These are phyloP conservation scores for Pseudonectria buxi DNA, from an alignment of 2,329 filamentous ascomycete genomes.

Conservation along the genomic window DNA sequence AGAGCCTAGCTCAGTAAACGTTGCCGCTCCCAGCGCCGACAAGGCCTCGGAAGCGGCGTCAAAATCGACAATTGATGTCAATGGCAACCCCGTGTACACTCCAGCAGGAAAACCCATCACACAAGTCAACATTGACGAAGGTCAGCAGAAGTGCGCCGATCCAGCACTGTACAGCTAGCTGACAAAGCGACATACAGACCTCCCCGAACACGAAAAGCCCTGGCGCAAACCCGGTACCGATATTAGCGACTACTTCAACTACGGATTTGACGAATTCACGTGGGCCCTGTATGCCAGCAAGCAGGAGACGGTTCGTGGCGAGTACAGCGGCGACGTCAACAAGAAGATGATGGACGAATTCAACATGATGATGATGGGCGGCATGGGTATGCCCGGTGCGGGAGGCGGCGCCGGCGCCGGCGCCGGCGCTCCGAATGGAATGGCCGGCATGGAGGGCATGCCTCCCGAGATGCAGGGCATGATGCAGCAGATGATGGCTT, in stretches of 20 bases:
- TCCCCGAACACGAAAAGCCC: constrained; percentile 79
- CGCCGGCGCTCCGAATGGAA: constrained; percentile 29
- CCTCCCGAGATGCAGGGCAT: constrained; percentile 60
- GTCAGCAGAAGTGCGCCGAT: constrained; percentile 25
- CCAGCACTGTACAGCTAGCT: constrained; percentile 1
- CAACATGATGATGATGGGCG: constrained; percentile 62
- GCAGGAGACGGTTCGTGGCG: constrained; percentile 70
- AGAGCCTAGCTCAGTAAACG: constrained; percentile 21
- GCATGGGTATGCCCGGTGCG: constrained; percentile 36
- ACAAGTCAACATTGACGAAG: constrained; percentile 66
- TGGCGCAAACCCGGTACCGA: constrained; percentile 95
- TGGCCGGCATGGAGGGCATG: constrained; percentile 57
- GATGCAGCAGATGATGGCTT: constrained; percentile 65
- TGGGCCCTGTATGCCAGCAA: constrained; percentile 93
- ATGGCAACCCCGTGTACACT: constrained; percentile 74
- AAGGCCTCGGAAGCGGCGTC: constrained; percentile 58
- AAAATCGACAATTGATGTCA: constrained; percentile 78
- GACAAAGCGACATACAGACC: constrained; percentile 36
- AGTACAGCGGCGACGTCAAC: constrained; percentile 63
- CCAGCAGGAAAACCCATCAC: constrained; percentile 74
- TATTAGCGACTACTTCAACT: constrained; percentile 97
- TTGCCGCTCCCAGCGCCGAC: constrained; percentile 40
- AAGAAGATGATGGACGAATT: constrained; percentile 77
- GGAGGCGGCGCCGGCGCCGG: constrained; percentile 27
- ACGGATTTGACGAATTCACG: constrained; percentile 97